Evolutionary conservation across 2,329 filamentous ascomycete species (phyloP).

Genomic region (Fusarium aywerte): DNA sequence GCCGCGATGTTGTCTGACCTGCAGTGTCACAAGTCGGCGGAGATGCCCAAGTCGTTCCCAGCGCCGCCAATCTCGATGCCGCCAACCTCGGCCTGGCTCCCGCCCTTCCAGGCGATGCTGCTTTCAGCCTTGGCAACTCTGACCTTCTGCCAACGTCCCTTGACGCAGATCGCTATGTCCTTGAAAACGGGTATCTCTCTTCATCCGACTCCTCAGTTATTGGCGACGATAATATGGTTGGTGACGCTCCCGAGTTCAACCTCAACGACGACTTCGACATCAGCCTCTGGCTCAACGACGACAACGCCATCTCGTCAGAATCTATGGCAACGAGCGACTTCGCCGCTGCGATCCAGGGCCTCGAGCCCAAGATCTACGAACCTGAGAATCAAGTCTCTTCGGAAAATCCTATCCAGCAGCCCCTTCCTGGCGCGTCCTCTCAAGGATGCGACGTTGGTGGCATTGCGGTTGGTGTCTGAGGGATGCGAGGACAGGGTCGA

Average conservation of each 20-base stretch:
- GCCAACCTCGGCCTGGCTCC: constrained; percentile 58
- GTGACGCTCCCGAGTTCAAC: constrained; percentile 65
- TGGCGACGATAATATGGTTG: constrained; percentile 75
- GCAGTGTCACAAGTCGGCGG: constrained; percentile 98
- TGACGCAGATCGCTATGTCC: constrained; percentile 79
- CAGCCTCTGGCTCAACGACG: constrained; percentile 66
- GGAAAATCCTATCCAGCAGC: constrained; percentile 77
- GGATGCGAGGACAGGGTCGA: constrained; percentile 60
- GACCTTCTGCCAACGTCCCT: constrained; percentile 74
- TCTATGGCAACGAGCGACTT: constrained; percentile 61
- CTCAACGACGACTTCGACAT: constrained; percentile 62
- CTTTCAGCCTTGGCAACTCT: constrained; percentile 75
- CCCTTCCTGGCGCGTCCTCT: constrained; percentile 78
- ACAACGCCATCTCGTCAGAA: constrained; percentile 59
- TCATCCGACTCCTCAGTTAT: constrained; percentile 72
- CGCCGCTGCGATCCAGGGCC: constrained; percentile 64
- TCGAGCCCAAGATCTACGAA: constrained; percentile 65
- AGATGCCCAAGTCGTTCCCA: constrained; percentile 61
- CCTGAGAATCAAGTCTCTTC: constrained; percentile 69
- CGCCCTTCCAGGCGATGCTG: constrained; percentile 69
- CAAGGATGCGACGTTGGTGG: constrained; percentile 77
- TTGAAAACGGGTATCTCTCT: constrained; percentile 81
- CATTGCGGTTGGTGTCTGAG: constrained; percentile 77
- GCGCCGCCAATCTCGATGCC: constrained; percentile 55
- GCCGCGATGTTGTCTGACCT: constrained; percentile 99